Percentiles rank a stretch among this genome's conserved stretches.
phyloP scores from a whole-genome alignment of 192 early-diverging fungal species.

The Dissophora globulifera region DNA sequence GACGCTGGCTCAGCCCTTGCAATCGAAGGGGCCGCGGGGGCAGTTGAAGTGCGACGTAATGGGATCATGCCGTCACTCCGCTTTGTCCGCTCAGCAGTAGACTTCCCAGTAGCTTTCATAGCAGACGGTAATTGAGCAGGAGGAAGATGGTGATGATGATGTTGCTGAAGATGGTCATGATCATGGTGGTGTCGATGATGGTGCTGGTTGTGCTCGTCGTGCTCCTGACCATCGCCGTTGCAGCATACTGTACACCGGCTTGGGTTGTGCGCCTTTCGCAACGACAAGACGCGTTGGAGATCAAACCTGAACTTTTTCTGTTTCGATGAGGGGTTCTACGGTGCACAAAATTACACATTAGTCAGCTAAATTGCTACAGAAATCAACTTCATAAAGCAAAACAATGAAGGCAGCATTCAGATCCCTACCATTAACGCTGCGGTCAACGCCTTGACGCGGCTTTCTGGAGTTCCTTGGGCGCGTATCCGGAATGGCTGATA shows the following conservation, averaged over 20 bases:
- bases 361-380: background rate
- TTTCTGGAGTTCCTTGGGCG: background rate
- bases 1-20: no score
- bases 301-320: constrained; percentile 39
- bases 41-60: background rate
- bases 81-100: background rate
- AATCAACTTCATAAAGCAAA: background rate
- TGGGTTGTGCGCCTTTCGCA: constrained; percentile 38
- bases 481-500: constrained; percentile 5
- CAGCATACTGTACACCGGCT: constrained; percentile 42
- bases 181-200: background rate
- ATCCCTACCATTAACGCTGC: constrained; percentile 11
- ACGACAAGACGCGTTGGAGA: constrained; percentile 25
- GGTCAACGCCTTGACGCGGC: constrained; percentile 1
- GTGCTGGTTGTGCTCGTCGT: background rate
- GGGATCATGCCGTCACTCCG: no score
- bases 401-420: no score
- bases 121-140: no score
- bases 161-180: background rate
- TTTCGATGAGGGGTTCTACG: constrained; percentile 1
- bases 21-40: background rate
- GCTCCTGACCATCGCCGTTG: constrained; percentile 16
- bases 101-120: no score
- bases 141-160: background rate
- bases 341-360: background rate